Conservation (phyloP, 768 basidiomycete species). For the Lactarius hatsudake region DNA sequence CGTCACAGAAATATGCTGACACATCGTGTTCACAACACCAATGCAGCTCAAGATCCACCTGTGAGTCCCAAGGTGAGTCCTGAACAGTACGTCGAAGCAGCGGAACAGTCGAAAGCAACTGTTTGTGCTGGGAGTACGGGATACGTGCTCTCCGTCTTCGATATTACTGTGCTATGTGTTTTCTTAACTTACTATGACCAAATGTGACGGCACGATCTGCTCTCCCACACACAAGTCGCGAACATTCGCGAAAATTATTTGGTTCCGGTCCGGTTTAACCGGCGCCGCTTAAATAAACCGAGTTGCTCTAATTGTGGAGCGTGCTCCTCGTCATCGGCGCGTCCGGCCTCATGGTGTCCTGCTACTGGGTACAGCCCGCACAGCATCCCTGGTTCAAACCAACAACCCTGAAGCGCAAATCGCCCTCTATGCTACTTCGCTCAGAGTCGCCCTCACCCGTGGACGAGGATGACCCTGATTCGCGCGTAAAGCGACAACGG, state of each 20-base stretch:
- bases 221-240: background rate
- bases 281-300: background rate
- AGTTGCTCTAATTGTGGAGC: too few species aligned
- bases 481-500: slow-evolving; percentile 18
- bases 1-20: too few species aligned
- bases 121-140: too few species aligned
- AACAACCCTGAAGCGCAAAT: slow-evolving; percentile 43
- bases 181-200: too few species aligned
- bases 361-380: slow-evolving; percentile 35
- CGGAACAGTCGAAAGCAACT: too few species aligned
- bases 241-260: background rate
- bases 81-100: too few species aligned
- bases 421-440: slow-evolving; percentile 15
- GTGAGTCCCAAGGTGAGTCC: too few species aligned
- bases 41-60: too few species aligned
- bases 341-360: slow-evolving; percentile 34
- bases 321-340: background rate
- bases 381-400: slow-evolving; percentile 47
- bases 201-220: too few species aligned
- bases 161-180: too few species aligned
- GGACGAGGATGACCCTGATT: slow-evolving; percentile 13
- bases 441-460: slow-evolving; percentile 9
- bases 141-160: too few species aligned
- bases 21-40: too few species aligned
- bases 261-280: background rate